Evolutionary conservation across 805 yeast species (phyloP).

Genomic region (Ogataea dorogensis): DNA sequence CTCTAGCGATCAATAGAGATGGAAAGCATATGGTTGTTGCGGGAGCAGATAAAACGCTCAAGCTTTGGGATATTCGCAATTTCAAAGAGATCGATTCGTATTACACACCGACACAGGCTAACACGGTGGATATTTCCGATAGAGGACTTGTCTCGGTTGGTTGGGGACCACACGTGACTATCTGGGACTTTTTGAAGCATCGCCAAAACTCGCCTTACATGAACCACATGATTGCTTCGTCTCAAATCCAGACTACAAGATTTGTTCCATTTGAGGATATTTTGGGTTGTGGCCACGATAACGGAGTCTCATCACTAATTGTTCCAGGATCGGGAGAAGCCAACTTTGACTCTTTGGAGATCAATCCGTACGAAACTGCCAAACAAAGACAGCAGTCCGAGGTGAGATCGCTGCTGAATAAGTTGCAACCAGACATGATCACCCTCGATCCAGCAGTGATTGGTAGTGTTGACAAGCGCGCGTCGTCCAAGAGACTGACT

Average conservation of each 20-base stretch:
- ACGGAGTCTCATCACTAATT: slow-evolving; percentile 79
- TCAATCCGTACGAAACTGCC: slow-evolving; percentile 88
- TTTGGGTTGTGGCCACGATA: slow-evolving; percentile 81
- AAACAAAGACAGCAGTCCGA: slow-evolving; percentile 93
- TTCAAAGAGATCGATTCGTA: slow-evolving; percentile 74
- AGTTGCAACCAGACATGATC: slow-evolving; percentile 89
- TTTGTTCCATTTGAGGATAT: slow-evolving; percentile 96
- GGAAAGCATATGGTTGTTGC: slow-evolving; percentile 94
- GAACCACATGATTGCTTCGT: slow-evolving; percentile 83
- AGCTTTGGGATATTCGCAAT: slow-evolving; percentile 91
- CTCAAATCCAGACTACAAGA: slow-evolving; percentile 61
- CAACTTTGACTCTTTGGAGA: slow-evolving; percentile 89
- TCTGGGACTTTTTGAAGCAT: slow-evolving; percentile 76
- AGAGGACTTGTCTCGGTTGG: slow-evolving; percentile 84
- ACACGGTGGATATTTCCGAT: slow-evolving; percentile 77
- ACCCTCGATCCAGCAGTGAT: slow-evolving; percentile 84
- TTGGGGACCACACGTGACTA: slow-evolving; percentile 92
- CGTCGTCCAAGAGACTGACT: slow-evolving; percentile 59
- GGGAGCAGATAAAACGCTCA: slow-evolving; percentile 80
- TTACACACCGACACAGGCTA: slow-evolving; percentile 79
- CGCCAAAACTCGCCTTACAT: slow-evolving; percentile 86
- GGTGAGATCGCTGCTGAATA: slow-evolving; percentile 80
- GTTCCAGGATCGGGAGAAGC: slow-evolving; percentile 99
- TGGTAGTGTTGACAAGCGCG: slow-evolving; percentile 78
- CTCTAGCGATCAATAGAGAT: slow-evolving; percentile 82